A percentile compares a stretch with the other conserved stretches of the same genome.
Conservation (phyloP, 1,284 basidiomycete genomes). For the Salmacisia buchloeana region DNA sequence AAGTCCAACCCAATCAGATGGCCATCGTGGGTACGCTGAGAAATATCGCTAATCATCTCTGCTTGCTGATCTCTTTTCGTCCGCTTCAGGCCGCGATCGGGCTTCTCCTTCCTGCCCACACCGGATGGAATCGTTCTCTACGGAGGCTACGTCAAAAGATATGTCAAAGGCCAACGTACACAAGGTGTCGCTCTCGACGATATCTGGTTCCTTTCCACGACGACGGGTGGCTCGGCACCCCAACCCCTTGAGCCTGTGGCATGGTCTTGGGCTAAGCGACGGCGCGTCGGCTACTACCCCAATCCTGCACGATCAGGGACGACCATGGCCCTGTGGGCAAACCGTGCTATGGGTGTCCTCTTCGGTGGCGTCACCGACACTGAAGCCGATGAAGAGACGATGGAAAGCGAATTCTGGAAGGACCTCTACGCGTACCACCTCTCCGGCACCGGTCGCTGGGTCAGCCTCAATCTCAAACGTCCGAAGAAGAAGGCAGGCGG, state of each 20-base stretch:
- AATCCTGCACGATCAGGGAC: slow-evolving; percentile 60
- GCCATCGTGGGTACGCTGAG: background rate
- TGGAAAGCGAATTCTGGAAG: slow-evolving; percentile 57
- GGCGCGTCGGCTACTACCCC: slow-evolving; percentile 64
- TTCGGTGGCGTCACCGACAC: slow-evolving; percentile 91
- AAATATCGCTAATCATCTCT: too few species aligned
- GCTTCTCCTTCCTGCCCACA: slow-evolving; percentile 78
- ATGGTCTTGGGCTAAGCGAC: slow-evolving; percentile 71
- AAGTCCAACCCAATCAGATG: slow-evolving; percentile 53
- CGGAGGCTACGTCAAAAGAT: slow-evolving; percentile 89
- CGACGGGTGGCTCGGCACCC: slow-evolving; percentile 51
- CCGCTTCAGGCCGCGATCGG: slow-evolving; percentile 43
- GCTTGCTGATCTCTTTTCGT: background rate
- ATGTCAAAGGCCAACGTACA: slow-evolving; percentile 75
- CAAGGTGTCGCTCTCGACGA: slow-evolving; percentile 84
- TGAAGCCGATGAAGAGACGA: slow-evolving; percentile 75
- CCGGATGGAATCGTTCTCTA: slow-evolving; percentile 76
- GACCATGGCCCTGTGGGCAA: slow-evolving; percentile 75
- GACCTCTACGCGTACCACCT: slow-evolving; percentile 65
- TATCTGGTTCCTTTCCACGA: slow-evolving; percentile 70
- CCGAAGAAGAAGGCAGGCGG: slow-evolving; percentile 57
- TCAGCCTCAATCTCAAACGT: slow-evolving; percentile 64
- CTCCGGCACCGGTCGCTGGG: slow-evolving; percentile 71
- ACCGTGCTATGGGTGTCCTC: slow-evolving; percentile 63
- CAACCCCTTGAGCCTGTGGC: background rate